Evolutionary conservation across 805 yeast species (phyloP), one percentile per base, ranked within the genome.

Genomic region (Metschnikowia rubicola): DNA sequence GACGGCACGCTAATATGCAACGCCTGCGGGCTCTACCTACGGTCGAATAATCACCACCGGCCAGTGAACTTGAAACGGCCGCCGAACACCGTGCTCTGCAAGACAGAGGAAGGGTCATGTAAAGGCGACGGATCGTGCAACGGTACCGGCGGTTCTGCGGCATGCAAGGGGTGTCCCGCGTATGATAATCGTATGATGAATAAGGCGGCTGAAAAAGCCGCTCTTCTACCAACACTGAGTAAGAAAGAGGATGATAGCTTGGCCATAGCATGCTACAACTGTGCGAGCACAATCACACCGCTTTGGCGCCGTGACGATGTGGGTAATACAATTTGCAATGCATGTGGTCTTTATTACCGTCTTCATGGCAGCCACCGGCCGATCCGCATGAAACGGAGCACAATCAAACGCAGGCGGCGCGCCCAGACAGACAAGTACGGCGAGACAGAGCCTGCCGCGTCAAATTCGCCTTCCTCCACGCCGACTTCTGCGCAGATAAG

Each of bases 311-410:
- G 96, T 51, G 91, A 87, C 61, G 90, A 82, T 53, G 74, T 74
- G 6, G 96, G 96, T 4, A 83, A 87, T 57, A 85, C 90, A 26
- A 87, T 88, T 21, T 88, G 96, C 71, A 88, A 88, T 59, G 96
- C 96, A 0, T 88, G 96, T 68, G 96, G 90, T 3, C 67, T 88
- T 30, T 88, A 88, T 63, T 83, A 80, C 64, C 71, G 82, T 48
- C 73, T 88, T 37, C 95, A 87, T 59, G 91, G 92, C 0, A 71
- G 72, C 35, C 90, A 85, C 57, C 72, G 96, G 41, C 96, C 96
- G 1, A 82, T 81, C 13, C 80, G 80, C 48, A 77, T 87, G 86
- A 85, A 86, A 57, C 77, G 84, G 55, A 73, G 76, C 46, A 81
- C 87, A 37, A 87, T 88, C 52, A 86, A 86, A 63, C 75, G 96